Base-by-base conservation (phyloP, 495 filamentous ascomycete species). In the Penicillium daleae region DNA sequence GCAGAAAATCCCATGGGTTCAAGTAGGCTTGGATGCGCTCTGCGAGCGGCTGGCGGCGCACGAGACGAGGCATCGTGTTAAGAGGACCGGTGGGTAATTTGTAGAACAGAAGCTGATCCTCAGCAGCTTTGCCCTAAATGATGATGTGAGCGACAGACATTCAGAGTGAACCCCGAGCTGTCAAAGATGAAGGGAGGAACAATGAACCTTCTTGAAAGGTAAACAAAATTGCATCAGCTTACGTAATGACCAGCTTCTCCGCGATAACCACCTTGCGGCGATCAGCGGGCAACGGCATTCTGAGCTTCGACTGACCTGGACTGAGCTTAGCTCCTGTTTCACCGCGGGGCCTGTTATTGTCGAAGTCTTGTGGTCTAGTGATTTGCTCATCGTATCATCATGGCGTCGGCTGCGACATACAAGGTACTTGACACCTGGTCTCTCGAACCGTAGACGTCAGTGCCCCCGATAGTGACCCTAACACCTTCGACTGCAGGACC, bases 1-100 rank as follows among this genome's bases (percentile, higher is more conserved):
- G 84, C 37, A 95, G 79, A 72, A 92, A 90, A 76, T 99, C 95
- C 73, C 89, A 83, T 24, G 92, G 93, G 68, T 98, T 92, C 33
- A 99, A 80, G 72, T 87, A 87, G 50, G 87, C 80, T 68, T 85
- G 84, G 66, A 98, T 82, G 63, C 93, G 89, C 79, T 97, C 87
- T 2, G 73, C 60, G 67, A 97, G 80, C 67, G 94, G 87, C 60
- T 85, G 85, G 40, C 86, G 87, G 68, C 95, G 92, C 61, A 99
- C 85, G 40, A 97, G 86, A 69, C 92, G 87, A 57, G 90, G 90
- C 83, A 89, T 87, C 57, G 60, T 82, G 71, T 49, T 42, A 52
- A n/a, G 63, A 58, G 65, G 60, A 29, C 17, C 58, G 49, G 50
- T 32, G 21, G n/a, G 13, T 22, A 21, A 21, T 1, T 17, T 10